Evolutionary conservation across 1,284 basidiomycete genomes (phyloP).

Genomic region (Apiotrichum siamense): DNA sequence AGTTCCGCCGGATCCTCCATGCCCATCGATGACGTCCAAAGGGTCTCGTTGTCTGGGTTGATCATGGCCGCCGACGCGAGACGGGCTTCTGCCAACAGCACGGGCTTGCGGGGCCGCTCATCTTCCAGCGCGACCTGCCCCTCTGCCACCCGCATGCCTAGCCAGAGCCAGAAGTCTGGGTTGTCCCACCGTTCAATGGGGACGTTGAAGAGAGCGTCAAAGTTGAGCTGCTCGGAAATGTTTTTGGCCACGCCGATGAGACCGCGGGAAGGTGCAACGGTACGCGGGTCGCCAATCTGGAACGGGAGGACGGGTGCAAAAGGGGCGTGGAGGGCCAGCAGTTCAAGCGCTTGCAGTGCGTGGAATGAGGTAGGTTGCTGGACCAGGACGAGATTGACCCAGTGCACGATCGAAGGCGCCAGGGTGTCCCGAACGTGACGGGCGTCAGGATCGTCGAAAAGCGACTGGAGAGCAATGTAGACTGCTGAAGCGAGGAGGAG

Average conservation of each 20-base stretch:
- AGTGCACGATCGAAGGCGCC: conserved; percentile 8
- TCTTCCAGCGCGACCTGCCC: conserved; percentile 16
- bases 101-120: conserved; percentile 16
- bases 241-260: conserved; percentile 10
- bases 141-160: conserved; percentile 14
- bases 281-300: conserved; percentile 23
- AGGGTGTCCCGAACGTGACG: conserved; percentile 11
- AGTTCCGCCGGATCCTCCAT: conserved; percentile 20
- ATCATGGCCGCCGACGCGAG: neutral
- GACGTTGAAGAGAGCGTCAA: conserved; percentile 19
- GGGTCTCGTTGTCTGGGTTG: conserved; percentile 26
- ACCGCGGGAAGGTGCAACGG: conserved; percentile 31
- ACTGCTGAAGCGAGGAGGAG: conserved; percentile 26
- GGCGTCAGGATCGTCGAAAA: conserved; percentile 19
- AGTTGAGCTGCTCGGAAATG: conserved; percentile 23
- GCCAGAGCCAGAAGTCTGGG: conserved; percentile 33
- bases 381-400: conserved; percentile 24
- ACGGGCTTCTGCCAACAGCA: conserved; percentile 19
- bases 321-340: conserved; percentile 32
- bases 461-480: conserved; percentile 28
- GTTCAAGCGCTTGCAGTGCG: conserved; percentile 34
- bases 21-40: conserved; percentile 18
- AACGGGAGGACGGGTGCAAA: conserved; percentile 33
- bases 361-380: conserved; percentile 27
- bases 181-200: conserved; percentile 16